Evolutionary conservation across 768 basidiomycete species (phyloP), one percentile per base, ranked within the genome.

Genomic region (Mycena capillaripes): DNA sequence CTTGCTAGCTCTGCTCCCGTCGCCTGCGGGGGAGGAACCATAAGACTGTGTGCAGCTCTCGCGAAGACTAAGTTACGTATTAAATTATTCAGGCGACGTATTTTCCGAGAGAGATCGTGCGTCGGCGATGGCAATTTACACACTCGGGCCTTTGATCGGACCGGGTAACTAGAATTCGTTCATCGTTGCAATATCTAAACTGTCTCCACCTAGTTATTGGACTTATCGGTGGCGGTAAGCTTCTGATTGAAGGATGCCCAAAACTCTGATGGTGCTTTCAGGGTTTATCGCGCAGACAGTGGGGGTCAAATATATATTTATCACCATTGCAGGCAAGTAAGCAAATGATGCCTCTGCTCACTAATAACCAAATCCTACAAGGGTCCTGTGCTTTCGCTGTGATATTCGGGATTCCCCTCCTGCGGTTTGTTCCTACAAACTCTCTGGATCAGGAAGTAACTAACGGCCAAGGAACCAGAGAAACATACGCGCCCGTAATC

Each of bases 401-500:
- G 19, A 53, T 44, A 44, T 44, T 6, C 19, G 42, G 42, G 14
- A 44, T 44, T 44, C 19, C 42, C 1, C 42, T 44, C 14, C 19
- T 44, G 42, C 16, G 42, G 42, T 44, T 21, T 19, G 42, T 19
- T 19, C 1, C 40, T 44, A 44, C 7, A 44, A 44, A 11, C 16
- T 38, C 14, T 19, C 1, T 6, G 19, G 19, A 44, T 44, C 10
- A 44, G 19, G 19, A 21, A 21, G 14, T n/a, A 16, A 3, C 52
- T 53, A 25, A 53, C 29, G n/a, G 21, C 23, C 27, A 12, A 53
- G 29, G 11, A 29, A 10, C 27, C 29, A 53, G 82, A 21, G 90
- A 91, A 76, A 90, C 91, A 1, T 91, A 90, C 75, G 86, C 86
- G 7, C 91, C 90, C 0, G 81, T 89, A 25, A 84, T 91, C 52